Conservation (phyloP, 495 filamentous ascomycete species). For the Glonium stellatum region DNA sequence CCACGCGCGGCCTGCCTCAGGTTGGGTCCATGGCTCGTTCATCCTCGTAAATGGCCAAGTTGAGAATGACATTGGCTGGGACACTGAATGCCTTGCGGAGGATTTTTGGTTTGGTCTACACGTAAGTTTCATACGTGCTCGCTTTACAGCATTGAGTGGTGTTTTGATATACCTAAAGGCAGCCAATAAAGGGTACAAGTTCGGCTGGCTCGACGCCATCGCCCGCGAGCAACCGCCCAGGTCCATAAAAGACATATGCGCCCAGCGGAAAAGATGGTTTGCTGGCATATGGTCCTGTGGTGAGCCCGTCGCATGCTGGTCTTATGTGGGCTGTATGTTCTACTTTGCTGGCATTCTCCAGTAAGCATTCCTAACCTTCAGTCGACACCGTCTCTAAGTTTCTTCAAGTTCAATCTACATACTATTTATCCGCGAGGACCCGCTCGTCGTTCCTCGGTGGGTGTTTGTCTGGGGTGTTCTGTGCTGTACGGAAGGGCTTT, state of each 20-base stretch:
- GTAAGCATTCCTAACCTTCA: background rate
- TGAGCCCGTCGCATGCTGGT: background rate
- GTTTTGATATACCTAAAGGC: background rate
- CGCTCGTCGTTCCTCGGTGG: background rate
- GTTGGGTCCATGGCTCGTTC: background rate
- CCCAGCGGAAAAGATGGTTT: background rate
- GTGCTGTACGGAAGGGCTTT: background rate
- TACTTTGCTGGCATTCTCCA: background rate
- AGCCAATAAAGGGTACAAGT: slow-evolving; percentile 2
- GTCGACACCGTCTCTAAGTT: background rate
- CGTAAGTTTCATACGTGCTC: background rate
- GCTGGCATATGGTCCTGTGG: background rate
- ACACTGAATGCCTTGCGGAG: background rate
- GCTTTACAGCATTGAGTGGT: background rate
- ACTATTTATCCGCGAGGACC: background rate
- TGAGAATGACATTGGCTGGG: background rate
- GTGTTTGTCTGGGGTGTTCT: background rate
- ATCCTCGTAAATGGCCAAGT: slow-evolving; percentile 1
- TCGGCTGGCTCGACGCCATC: slow-evolving; percentile 4
- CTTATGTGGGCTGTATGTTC: background rate
- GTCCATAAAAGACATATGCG: background rate
- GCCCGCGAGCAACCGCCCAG: slow-evolving; percentile 2
- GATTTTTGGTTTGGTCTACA: background rate
- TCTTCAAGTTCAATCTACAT: background rate
- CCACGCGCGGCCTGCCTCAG: background rate